Percentiles rank a stretch among this genome's conserved stretches.
Conservation (phyloP, 2,329 filamentous ascomycete species). For the Diaporthe longicolla region DNA sequence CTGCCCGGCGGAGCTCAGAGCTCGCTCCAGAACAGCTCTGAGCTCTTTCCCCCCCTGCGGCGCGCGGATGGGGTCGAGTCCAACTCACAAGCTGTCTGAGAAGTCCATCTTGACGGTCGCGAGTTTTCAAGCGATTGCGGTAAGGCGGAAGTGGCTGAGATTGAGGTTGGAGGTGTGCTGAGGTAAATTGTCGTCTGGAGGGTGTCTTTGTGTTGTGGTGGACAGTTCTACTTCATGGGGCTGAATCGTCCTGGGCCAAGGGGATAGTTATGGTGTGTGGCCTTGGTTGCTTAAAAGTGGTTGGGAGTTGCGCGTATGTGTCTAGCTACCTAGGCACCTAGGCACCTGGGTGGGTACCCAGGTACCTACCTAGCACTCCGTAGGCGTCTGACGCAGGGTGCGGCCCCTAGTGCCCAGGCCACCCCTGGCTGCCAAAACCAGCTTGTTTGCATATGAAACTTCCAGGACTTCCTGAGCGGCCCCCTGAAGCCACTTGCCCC, state of each 20-base stretch:
- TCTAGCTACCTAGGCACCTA: neutral
- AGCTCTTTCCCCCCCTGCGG: slow-evolving; percentile 22
- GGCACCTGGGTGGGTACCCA: neutral
- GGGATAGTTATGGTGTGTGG: slow-evolving; percentile 11
- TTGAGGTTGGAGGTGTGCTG: slow-evolving; percentile 2
- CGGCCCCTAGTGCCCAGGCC: slow-evolving; percentile 25
- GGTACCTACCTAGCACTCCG: too few relatives aligned
- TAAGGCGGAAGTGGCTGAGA: neutral
- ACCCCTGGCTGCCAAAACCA: slow-evolving; percentile 35
- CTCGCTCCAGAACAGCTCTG: slow-evolving; percentile 8
- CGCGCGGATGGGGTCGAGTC: slow-evolving; percentile 36
- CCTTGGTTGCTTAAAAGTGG: slow-evolving; percentile 2
- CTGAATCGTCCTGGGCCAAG: neutral
- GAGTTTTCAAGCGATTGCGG: neutral
- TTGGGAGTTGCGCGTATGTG: slow-evolving; percentile 20
- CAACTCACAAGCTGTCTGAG: slow-evolving; percentile 88
- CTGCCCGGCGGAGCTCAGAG: neutral
- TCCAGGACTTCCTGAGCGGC: neutral
- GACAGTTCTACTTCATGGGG: slow-evolving; percentile 1
- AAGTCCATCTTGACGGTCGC: slow-evolving; percentile 79
- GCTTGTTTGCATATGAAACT: slow-evolving; percentile 32
- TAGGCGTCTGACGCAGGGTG: slow-evolving; percentile 16
- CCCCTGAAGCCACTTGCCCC: slow-evolving; percentile 12
- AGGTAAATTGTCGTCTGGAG: neutral
- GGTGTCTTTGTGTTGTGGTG: slow-evolving; percentile 8